Conservation (phyloP, 78 protist genomes). For the Parvularia atlantis region DNA sequence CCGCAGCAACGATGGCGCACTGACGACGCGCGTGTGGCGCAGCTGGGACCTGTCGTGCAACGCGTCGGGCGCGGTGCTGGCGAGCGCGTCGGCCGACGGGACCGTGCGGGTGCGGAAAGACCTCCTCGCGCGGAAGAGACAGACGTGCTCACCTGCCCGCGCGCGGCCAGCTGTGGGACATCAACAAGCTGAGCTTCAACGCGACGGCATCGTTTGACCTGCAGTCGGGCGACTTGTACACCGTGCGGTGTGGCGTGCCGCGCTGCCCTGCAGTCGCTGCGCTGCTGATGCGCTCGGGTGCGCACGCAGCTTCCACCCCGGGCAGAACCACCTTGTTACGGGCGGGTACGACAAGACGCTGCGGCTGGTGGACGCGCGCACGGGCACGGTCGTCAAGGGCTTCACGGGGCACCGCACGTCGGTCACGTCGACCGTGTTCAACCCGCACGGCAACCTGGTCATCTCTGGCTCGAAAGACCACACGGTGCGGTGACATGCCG, state of each 20-base stretch:
- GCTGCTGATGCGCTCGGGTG: conserved; percentile 58
- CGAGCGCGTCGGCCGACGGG: conserved; percentile 51
- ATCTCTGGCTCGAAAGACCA: conserved; percentile 73
- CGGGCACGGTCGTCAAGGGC: conserved; percentile 27
- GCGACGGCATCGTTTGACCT: background rate
- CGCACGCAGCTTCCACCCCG: conserved; percentile 50
- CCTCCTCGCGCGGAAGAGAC: background rate
- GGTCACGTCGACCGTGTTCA: conserved; percentile 42
- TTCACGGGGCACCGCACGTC: conserved; percentile 47
- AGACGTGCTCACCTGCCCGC: background rate
- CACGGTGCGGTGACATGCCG: too few species aligned
- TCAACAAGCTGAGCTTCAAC: background rate
- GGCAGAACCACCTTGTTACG: conserved; percentile 38
- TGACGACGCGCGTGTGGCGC: background rate
- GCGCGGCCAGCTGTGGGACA: background rate
- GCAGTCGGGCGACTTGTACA: background rate
- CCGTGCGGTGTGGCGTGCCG: background rate
- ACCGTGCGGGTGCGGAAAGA: conserved; percentile 36
- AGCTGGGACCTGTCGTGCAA: conserved; percentile 11
- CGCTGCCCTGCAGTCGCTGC: conserved; percentile 27
- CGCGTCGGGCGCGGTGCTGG: conserved; percentile 16
- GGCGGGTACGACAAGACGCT: conserved; percentile 73
- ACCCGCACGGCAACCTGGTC: conserved; percentile 68
- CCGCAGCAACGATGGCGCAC: too few species aligned
- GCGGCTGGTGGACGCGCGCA: conserved; percentile 47